phyloP scores from a whole-genome alignment of 2,329 filamentous ascomycete genomes.

The Bisporella sp. region DNA sequence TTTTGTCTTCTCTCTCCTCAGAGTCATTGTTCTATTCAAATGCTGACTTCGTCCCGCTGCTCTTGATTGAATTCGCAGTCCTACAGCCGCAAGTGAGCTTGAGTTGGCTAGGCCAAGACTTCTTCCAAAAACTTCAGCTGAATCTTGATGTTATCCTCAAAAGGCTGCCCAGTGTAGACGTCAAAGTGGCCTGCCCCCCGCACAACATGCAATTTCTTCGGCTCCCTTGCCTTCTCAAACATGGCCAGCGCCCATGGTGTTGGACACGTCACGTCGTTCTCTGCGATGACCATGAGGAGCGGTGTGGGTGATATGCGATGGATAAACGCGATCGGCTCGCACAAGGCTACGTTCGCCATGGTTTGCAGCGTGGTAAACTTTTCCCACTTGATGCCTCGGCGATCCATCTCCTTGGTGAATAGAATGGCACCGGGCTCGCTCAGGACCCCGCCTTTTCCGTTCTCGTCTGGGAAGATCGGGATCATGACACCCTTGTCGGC shows the following conservation, averaged over 20 bases:
- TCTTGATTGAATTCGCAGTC: too few species aligned
- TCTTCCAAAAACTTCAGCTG: conserved; percentile 28
- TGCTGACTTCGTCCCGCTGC: too few species aligned
- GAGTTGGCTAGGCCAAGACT: background rate
- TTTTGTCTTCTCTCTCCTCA: too few species aligned
- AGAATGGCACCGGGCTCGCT: background rate
- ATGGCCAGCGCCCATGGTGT: conserved; percentile 23
- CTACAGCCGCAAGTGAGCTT: too few species aligned
- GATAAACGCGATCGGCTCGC: conserved; percentile 24
- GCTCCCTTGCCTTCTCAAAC: conserved; percentile 29
- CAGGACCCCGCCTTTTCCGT: background rate
- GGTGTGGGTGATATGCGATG: conserved; percentile 31
- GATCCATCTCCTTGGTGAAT: background rate
- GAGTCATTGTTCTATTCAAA: too few species aligned
- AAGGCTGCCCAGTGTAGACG: conserved; percentile 19
- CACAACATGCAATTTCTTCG: conserved; percentile 30
- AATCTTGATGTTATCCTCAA: conserved; percentile 25
- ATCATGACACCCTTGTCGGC: background rate
- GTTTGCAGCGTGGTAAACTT: conserved; percentile 30
- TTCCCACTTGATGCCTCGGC: conserved; percentile 23
- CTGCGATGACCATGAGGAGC: conserved; percentile 29
- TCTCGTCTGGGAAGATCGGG: conserved; percentile 1
- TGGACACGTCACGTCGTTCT: conserved; percentile 26
- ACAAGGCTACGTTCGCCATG: conserved; percentile 14
- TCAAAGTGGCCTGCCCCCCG: conserved; percentile 33